Conservation (phyloP, 768 basidiomycete genomes). For the Phanerochaete carnosa region DNA sequence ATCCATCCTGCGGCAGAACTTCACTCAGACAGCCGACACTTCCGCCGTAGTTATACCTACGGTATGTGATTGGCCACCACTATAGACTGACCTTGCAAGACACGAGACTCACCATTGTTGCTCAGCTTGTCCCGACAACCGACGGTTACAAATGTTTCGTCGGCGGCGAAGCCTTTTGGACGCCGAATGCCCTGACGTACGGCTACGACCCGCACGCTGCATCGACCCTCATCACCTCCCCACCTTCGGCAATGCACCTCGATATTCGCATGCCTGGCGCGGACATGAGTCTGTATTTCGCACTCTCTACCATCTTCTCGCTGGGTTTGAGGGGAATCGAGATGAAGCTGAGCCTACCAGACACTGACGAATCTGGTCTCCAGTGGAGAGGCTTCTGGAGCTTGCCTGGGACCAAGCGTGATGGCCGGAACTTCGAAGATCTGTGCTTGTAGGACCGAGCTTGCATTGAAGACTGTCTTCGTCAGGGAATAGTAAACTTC, state of each 20-base stretch:
- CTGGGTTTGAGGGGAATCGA: slow-evolving; percentile 87
- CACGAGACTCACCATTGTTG: neutral
- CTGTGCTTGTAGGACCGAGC: neutral
- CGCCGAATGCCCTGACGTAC: slow-evolving; percentile 89
- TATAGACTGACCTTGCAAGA: no score
- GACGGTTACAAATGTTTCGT: slow-evolving; percentile 97
- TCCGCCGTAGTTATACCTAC: slow-evolving; percentile 63
- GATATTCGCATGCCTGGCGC: slow-evolving; percentile 96
- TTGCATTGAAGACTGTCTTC: no score
- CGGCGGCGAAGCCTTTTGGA: slow-evolving; percentile 93
- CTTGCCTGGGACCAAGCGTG: slow-evolving; percentile 44
- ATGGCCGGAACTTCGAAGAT: neutral
- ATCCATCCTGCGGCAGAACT: neutral
- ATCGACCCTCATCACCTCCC: slow-evolving; percentile 87
- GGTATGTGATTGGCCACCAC: slow-evolving; percentile 55
- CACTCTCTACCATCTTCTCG: slow-evolving; percentile 82
- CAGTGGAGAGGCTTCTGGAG: slow-evolving; percentile 86
- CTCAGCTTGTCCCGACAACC: slow-evolving; percentile 80
- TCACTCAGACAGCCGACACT: neutral
- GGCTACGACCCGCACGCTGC: slow-evolving; percentile 95
- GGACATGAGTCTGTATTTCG: slow-evolving; percentile 93
- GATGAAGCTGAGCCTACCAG: slow-evolving; percentile 61
- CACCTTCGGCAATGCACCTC: slow-evolving; percentile 89
- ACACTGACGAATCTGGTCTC: slow-evolving; percentile 7
- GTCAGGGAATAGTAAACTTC: no score